Evolutionary conservation across 768 basidiomycete genomes (phyloP).

Genomic region (Mycena venus): DNA sequence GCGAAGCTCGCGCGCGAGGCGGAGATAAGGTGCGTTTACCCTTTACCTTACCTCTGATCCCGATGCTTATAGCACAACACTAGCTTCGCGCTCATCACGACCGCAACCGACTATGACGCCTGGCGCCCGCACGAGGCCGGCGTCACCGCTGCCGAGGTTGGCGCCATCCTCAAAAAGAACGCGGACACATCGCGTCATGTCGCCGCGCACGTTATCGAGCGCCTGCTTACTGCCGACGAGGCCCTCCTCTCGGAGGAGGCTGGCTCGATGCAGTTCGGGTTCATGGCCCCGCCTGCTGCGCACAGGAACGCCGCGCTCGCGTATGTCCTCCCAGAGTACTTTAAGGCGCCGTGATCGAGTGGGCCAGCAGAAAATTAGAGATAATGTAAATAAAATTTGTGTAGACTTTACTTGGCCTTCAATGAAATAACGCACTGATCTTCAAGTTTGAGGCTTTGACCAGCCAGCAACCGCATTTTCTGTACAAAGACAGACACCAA

Average conservation of each 20-base stretch:
- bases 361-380: no score
- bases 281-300: constrained; percentile 78
- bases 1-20: constrained; percentile 97
- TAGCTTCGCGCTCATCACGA: constrained; percentile 94
- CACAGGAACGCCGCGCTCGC: constrained; percentile 69
- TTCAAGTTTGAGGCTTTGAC: no score
- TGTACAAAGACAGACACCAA: no score
- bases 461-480: no score
- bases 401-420: no score
- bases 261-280: constrained; percentile 88
- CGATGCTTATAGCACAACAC: not conserved
- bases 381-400: no score
- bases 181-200: constrained; percentile 88
- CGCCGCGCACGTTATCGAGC: constrained; percentile 76
- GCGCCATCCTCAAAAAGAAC: constrained; percentile 89
- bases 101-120: constrained; percentile 95
- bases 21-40: constrained; percentile 80
- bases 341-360: constrained; percentile 48
- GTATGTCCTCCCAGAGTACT: constrained; percentile 86
- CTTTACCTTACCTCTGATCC: not conserved
- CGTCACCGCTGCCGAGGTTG: constrained; percentile 92
- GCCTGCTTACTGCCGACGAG: constrained; percentile 68
- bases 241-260: constrained; percentile 73
- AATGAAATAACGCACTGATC: no score
- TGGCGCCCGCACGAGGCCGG: constrained; percentile 87